These are phyloP conservation scores for Neonectria neomacrospora DNA, from an alignment of 2,329 filamentous ascomycete genomes.

Conservation along the genomic window DNA sequence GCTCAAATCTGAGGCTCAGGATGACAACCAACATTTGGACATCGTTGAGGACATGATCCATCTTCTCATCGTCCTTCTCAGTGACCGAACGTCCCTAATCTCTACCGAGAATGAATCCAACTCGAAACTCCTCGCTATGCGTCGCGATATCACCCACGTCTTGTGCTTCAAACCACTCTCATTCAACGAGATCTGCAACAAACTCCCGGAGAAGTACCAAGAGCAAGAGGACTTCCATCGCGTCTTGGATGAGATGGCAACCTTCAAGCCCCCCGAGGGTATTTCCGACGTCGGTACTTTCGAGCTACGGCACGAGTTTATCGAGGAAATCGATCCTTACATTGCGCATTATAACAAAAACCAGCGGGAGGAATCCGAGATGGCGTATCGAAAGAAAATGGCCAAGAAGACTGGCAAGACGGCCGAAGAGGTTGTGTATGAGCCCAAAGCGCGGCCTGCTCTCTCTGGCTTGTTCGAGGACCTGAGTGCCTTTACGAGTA, in stretches of 20 bases:
- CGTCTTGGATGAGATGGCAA: slow-evolving; percentile 87
- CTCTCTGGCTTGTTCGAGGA: slow-evolving; percentile 79
- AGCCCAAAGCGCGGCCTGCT: slow-evolving; percentile 84
- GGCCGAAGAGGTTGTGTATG: slow-evolving; percentile 86
- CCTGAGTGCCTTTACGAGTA: slow-evolving; percentile 82
- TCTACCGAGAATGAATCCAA: slow-evolving; percentile 73
- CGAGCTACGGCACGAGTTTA: slow-evolving; percentile 85
- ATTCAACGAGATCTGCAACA: slow-evolving; percentile 88
- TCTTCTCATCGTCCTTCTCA: slow-evolving; percentile 88
- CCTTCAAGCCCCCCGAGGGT: slow-evolving; percentile 89
- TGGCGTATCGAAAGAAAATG: slow-evolving; percentile 86
- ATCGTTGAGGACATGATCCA: slow-evolving; percentile 97
- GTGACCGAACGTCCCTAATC: slow-evolving; percentile 85
- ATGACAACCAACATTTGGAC: slow-evolving; percentile 89
- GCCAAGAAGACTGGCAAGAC: slow-evolving; percentile 87
- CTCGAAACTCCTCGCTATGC: slow-evolving; percentile 76
- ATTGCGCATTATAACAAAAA: slow-evolving; percentile 97
- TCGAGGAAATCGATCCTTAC: slow-evolving; percentile 93
- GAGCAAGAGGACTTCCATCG: slow-evolving; percentile 90
- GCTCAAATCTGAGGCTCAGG: slow-evolving; percentile 77
- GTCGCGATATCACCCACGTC: slow-evolving; percentile 90
- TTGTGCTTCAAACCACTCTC: slow-evolving; percentile 96
- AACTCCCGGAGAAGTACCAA: slow-evolving; percentile 87
- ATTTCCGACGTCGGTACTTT: slow-evolving; percentile 94
- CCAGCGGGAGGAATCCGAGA: slow-evolving; percentile 94